These are phyloP conservation scores for Saussurea involucrata DNA, from an alignment of 129 eudicot species.

Conservation along the genomic window DNA sequence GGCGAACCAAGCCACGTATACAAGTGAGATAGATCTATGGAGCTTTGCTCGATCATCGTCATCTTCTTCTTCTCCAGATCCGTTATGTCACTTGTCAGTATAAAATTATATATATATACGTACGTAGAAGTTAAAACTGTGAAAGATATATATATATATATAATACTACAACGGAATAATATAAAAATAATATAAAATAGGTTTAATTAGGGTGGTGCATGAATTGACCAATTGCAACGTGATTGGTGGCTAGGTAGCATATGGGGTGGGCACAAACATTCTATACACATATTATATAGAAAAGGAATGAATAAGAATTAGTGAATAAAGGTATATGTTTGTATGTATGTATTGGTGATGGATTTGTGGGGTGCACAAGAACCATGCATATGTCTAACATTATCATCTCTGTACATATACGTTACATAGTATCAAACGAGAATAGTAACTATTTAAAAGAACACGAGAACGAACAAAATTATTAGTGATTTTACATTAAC, in stretches of 20 bases:
- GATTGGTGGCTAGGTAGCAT: slow-evolving; percentile 27
- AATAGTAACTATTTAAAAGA: too few relatives aligned
- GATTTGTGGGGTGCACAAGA: slow-evolving; percentile 29
- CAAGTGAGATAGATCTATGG: slow-evolving; percentile 49
- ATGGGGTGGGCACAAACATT: slow-evolving; percentile 20
- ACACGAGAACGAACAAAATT: too few relatives aligned
- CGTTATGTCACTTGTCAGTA: slow-evolving; percentile 56
- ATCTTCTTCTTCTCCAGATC: slow-evolving; percentile 43
- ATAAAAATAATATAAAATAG: slow-evolving; percentile 3
- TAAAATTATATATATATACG: not conserved
- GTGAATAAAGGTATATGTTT: slow-evolving; percentile 36
- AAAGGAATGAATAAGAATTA: slow-evolving; percentile 31
- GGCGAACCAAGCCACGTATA: slow-evolving; percentile 23
- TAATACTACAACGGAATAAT: not conserved
- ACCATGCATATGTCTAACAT: slow-evolving; percentile 19
- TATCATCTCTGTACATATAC: slow-evolving; percentile 4
- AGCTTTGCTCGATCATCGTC: slow-evolving; percentile 45
- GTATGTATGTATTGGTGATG: slow-evolving; percentile 32
- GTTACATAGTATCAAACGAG: too few relatives aligned
- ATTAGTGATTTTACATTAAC: too few relatives aligned
- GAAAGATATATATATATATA: not conserved
- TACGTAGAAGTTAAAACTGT: not conserved
- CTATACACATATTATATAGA: slow-evolving; percentile 34
- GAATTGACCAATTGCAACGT: slow-evolving; percentile 18
- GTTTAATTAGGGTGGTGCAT: slow-evolving; percentile 23